Conservation (phyloP, 2,329 filamentous ascomycete species). For the Chaetomium sp. region DNA sequence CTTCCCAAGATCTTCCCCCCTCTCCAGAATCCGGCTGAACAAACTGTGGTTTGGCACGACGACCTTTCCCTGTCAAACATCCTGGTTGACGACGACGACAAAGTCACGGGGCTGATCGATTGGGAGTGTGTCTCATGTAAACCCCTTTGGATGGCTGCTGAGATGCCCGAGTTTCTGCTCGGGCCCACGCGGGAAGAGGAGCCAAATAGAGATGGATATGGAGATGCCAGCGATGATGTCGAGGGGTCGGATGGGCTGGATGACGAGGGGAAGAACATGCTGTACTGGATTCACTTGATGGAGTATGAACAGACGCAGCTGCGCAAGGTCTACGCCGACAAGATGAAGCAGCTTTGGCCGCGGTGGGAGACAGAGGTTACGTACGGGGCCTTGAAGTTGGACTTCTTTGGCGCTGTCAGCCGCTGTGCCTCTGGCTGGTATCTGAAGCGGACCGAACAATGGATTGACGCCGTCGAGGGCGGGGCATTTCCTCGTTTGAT, state of each 20-base stretch:
- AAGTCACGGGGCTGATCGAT: background rate
- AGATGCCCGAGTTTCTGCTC: conserved; percentile 40
- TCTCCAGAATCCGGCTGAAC: conserved; percentile 32
- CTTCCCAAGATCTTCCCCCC: conserved; percentile 40
- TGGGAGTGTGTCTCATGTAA: conserved; percentile 7
- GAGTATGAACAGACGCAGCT: conserved; percentile 6
- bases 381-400: background rate
- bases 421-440: background rate
- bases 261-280: conserved; percentile 39
- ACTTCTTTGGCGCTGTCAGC: background rate
- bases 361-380: conserved; percentile 1
- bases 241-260: conserved; percentile 36
- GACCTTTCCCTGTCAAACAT: conserved; percentile 45
- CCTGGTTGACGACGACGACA: conserved; percentile 35
- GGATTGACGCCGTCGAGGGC: background rate
- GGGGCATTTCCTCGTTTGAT: conserved; percentile 13
- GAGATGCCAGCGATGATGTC: conserved; percentile 32
- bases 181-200: conserved; percentile 37
- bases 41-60: conserved; percentile 43
- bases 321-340: conserved; percentile 5
- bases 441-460: background rate
- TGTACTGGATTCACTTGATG: conserved; percentile 11
- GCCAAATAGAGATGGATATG: conserved; percentile 37
- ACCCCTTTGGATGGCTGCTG: conserved; percentile 42
- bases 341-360: conserved; percentile 15